Evolutionary conservation across 1,284 basidiomycete genomes (phyloP), one percentile per base, ranked within the genome.

Genomic region (Meripilus lineatus): DNA sequence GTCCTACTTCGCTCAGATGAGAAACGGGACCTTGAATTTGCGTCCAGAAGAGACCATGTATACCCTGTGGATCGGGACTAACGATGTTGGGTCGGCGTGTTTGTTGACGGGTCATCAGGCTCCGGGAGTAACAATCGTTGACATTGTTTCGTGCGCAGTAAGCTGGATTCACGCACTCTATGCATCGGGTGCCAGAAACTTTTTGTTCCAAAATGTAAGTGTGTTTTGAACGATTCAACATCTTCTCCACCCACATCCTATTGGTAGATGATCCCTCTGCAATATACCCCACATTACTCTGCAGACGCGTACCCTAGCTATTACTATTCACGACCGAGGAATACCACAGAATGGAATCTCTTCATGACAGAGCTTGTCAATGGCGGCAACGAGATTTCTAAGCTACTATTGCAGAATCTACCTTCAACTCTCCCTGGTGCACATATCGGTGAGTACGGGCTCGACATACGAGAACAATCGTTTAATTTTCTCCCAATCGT

Each of bases 51-150:
- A 68, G 37, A 75, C 73, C 5, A 50, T 74, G 8, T 73, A 69
- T 49, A 70, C 70, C n/a, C 58, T 75, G 7, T 75, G 72, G 73
- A 74, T 75, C 44, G 72, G 71, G 6, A 72, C 72, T 14, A 74
- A 73, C 48, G 71, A 72, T 52, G 57, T 74, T 6, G 73, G 73
- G 5, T 62, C 36, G 18, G 53, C 51, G 21, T 64, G 60, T 20
- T 54, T 73, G n/a, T 39, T 72, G 13, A 71, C 68, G 0, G 71
- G 70, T 2, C 49, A 57, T 5, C 57, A 64, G 36, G 45, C 53
- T 0, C 56, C 62, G 0, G 65, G 62, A 1, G 67, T 69, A 6
- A 72, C 68, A 4, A 54, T 75, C 42, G 69, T 72, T 4, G 58
- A 71, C 34, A 66, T 65, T 3, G 58, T 67, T 17, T 45, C 54